Percentiles rank a stretch among this genome's conserved stretches.
Evolutionary conservation across 1,284 basidiomycete species (phyloP).

Genomic region (Leccinum subrobustum): DNA sequence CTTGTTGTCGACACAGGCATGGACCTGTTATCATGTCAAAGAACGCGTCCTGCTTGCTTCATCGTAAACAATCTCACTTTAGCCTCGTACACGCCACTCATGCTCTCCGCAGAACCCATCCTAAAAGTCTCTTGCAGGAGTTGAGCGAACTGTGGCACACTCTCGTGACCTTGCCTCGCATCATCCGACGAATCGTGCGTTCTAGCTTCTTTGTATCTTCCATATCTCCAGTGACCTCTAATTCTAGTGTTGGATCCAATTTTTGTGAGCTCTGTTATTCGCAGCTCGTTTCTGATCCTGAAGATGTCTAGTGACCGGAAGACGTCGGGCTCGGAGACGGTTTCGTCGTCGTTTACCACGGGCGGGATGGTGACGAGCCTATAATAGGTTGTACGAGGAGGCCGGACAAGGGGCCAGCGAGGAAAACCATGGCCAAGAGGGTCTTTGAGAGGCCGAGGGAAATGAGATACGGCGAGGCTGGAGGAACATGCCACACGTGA

Average conservation of each 20-base stretch:
- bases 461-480: conserved; percentile 88
- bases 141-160: conserved; percentile 68
- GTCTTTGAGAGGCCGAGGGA: conserved; percentile 89
- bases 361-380: conserved; percentile 37
- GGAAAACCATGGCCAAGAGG: conserved; percentile 86
- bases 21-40: conserved; percentile 67
- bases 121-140: conserved; percentile 50
- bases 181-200: conserved; percentile 79
- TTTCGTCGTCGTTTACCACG: too few relatives aligned
- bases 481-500: background rate
- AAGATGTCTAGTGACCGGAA: conserved; percentile 40
- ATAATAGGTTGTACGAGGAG: conserved; percentile 92
- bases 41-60: conserved; percentile 72
- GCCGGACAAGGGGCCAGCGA: conserved; percentile 91
- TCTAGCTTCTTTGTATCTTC: conserved; percentile 9
- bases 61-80: conserved; percentile 26
- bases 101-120: conserved; percentile 8
- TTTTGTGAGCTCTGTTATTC: conserved; percentile 65
- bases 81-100: conserved; percentile 15
- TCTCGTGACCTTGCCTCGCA: conserved; percentile 64
- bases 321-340: too few relatives aligned
- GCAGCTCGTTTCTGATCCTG: background rate
- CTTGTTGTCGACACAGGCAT: conserved; percentile 51
- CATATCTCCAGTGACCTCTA: conserved; percentile 7
- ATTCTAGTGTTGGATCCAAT: conserved; percentile 72